Base-by-base conservation (phyloP, 2,329 filamentous ascomycete genomes). In the Geoglossum cookeanum region DNA sequence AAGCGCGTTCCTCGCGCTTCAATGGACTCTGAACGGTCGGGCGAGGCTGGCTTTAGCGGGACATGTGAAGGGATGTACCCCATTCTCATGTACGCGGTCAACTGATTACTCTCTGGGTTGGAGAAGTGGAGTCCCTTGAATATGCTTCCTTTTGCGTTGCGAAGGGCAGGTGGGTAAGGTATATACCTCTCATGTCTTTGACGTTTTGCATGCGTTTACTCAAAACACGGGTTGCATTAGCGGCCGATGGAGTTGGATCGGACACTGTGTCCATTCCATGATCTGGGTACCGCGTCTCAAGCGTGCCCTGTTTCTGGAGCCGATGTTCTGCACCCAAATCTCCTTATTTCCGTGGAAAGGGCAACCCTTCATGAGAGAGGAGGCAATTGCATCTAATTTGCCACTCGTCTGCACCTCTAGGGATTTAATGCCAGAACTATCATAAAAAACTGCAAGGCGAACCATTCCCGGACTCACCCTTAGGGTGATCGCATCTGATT, bases 331-430 rank as follows among this genome's bases (percentile, higher is more conserved):
- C 58, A 53, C 49, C 22, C 49, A n/a, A 8, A 32, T 35, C 29
- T 27, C 29, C 49, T n/a, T 37, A 37, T 53, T 53, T 15, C 30
- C n/a, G 4, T 45, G 7, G 22, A 57, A 47, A 53, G 58, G 22
- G 57, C 51, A 42, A 47, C 59, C 60, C 42, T 60, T 59, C 56
- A 42, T 59, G 56, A 55, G 35, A 55, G 37, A 55, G 37, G 33
- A 35, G 17, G 33, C 17, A 54, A 22, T 57, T 59, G 57, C 58
- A 55, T 60, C 58, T 59, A 52, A 59, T 58, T 60, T 53, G 60
- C 60, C 61, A 61, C 61, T 62, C 58, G 61, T 58, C 58, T 60
- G 60, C 61, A 63, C 55, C 45, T 52, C 30, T 62, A 63, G 59
- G 55, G 58, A 58, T 53, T 55, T 39, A 56, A 61, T 58, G 57